A percentile compares a stretch with the other conserved stretches of the same genome.
phyloP scores from a whole-genome alignment of 768 basidiomycete genomes.

The Boletus sp. region DNA sequence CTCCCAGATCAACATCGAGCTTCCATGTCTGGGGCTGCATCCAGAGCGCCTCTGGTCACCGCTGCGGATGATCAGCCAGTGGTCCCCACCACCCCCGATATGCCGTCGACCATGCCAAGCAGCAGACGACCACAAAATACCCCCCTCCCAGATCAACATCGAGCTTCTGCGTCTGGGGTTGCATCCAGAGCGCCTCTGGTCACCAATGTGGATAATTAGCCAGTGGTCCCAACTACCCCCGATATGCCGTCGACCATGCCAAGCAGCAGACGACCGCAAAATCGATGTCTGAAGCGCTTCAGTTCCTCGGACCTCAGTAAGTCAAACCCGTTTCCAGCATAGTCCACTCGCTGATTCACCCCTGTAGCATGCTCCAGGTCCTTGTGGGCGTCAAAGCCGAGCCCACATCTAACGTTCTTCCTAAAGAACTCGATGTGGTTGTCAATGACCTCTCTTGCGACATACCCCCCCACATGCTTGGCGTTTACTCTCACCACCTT shows the following conservation, averaged over 20 bases:
- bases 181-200: slow-evolving; percentile 34
- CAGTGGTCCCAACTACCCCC: slow-evolving; percentile 29
- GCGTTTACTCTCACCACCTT: slow-evolving; percentile 26
- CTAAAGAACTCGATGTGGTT: slow-evolving; percentile 24
- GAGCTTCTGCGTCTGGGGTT: slow-evolving; percentile 28
- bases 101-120: slow-evolving; percentile 39
- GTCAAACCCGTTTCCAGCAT: background rate
- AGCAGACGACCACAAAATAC: slow-evolving; percentile 21
- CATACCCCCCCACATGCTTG: slow-evolving; percentile 33
- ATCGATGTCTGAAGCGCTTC: slow-evolving; percentile 29
- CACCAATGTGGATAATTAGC: slow-evolving; percentile 40
- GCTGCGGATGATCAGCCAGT: slow-evolving; percentile 36
- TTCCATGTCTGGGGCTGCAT: slow-evolving; percentile 31
- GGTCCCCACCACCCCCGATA: slow-evolving; percentile 33
- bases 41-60: slow-evolving; percentile 36
- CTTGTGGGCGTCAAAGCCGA: slow-evolving; percentile 29
- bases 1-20: too few species aligned
- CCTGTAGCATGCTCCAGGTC: slow-evolving; percentile 31
- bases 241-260: slow-evolving; percentile 39
- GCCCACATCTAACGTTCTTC: slow-evolving; percentile 22
- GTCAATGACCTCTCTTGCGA: slow-evolving; percentile 32
- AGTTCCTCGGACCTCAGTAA: slow-evolving; percentile 30
- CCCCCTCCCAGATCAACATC: slow-evolving; percentile 27
- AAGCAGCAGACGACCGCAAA: slow-evolving; percentile 33
- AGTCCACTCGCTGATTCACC: slow-evolving; percentile 6